phyloP scores from a whole-genome alignment of 257 asterid species.

The Lithospermum erythrorhizon region DNA sequence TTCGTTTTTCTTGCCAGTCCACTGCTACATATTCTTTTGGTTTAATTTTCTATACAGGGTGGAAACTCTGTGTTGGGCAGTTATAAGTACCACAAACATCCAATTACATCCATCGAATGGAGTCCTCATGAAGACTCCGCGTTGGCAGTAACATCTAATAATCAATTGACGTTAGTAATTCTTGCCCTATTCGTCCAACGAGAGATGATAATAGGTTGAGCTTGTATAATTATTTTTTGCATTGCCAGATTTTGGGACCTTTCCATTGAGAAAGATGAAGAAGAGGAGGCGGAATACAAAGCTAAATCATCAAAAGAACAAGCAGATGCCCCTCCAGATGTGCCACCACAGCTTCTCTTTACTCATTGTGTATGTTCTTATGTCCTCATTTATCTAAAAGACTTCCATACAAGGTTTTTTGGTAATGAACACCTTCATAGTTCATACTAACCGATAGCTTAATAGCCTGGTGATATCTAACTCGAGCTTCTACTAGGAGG shows the following conservation, averaged over 20 bases:
- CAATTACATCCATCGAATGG: slow-evolving; percentile 97
- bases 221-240: neutral
- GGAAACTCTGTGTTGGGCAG: slow-evolving; percentile 72
- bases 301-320: slow-evolving; percentile 54
- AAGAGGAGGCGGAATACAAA: slow-evolving; percentile 86
- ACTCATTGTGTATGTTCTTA: neutral
- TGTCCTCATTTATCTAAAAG: no score
- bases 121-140: slow-evolving; percentile 92
- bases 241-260: slow-evolving; percentile 82
- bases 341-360: slow-evolving; percentile 92
- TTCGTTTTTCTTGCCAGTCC: neutral
- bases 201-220: neutral
- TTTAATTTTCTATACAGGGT: slow-evolving; percentile 38
- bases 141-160: slow-evolving; percentile 79
- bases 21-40: neutral
- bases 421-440: neutral
- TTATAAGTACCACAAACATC: slow-evolving; percentile 80
- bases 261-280: slow-evolving; percentile 84
- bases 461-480: no score
- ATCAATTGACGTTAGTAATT: slow-evolving; percentile 69
- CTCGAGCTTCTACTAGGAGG: no score
- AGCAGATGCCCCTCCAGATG: slow-evolving; percentile 71
- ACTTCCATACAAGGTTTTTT: neutral
- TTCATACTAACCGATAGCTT: no score
- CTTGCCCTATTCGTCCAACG: neutral